phyloP scores from a whole-genome alignment of 108 stramenopile genomes.

The Licmophora abbreviata region DNA sequence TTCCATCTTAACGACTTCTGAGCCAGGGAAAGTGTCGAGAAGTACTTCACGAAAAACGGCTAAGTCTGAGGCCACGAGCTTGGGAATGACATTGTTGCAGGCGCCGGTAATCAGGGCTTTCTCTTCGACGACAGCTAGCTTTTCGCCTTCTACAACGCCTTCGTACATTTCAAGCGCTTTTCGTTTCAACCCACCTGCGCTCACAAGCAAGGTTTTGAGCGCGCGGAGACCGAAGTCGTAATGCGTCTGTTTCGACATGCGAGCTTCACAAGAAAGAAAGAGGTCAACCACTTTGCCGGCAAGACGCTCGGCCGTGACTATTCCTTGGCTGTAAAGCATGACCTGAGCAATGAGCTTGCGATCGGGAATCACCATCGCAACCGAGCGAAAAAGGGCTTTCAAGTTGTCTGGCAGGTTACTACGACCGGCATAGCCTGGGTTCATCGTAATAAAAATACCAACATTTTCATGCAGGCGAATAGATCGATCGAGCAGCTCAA shows the following conservation, averaged over 20 bases:
- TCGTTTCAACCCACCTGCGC: conserved; percentile 98
- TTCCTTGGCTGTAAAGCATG: conserved; percentile 98
- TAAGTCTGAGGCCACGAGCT: conserved; percentile 90
- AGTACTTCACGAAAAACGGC: conserved; percentile 77
- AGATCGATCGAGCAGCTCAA: conserved; percentile 68
- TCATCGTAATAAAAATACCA: conserved; percentile 98
- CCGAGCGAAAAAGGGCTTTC: conserved; percentile 94
- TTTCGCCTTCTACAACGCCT: conserved; percentile 35
- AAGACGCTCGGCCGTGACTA: conserved; percentile 90
- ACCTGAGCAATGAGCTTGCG: conserved; percentile 95
- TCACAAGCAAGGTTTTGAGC: conserved; percentile 95
- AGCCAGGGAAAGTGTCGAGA: conserved; percentile 86
- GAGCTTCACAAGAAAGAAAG: conserved; percentile 85
- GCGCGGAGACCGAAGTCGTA: conserved; percentile 99
- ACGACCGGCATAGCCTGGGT: conserved; percentile 99
- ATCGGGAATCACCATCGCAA: conserved; percentile 98
- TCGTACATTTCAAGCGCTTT: conserved; percentile 62
- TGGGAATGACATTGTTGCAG: conserved; percentile 96
- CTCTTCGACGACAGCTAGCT: conserved; percentile 53
- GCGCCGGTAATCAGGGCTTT: conserved; percentile 82
- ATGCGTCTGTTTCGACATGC: conserved; percentile 91
- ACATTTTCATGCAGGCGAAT: conserved; percentile 87
- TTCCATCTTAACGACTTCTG: conserved; percentile 67
- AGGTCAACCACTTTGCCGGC: conserved; percentile 89
- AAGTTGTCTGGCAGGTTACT: conserved; percentile 98